A percentile compares a stretch with the other conserved stretches of the same genome.
Conservation (phyloP, 805 yeast species). For the Isabelozyma pseudorhagii region DNA sequence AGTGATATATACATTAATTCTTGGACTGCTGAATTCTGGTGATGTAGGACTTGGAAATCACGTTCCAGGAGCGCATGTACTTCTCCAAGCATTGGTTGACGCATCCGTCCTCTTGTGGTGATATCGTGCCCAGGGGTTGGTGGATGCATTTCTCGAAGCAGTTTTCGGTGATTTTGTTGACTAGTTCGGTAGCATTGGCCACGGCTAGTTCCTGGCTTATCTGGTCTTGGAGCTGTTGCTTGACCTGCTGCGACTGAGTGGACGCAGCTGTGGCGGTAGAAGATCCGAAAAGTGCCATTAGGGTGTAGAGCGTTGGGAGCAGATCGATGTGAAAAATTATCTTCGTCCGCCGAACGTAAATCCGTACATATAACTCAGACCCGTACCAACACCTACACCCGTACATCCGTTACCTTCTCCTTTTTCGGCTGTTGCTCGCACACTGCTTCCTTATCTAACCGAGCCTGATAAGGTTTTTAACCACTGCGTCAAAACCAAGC, state of each 20-base stretch:
- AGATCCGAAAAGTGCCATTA: conserved; percentile 25
- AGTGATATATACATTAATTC: neutral
- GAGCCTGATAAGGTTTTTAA: too few relatives aligned
- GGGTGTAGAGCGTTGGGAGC: neutral
- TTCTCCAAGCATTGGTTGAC: conserved; percentile 77
- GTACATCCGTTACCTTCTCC: neutral
- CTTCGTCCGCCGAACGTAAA: neutral
- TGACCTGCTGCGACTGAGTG: conserved; percentile 41
- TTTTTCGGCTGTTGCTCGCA: too few relatives aligned
- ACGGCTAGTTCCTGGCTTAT: conserved; percentile 81
- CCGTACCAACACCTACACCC: neutral
- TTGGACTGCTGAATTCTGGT: conserved; percentile 62
- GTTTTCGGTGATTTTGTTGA: conserved; percentile 78
- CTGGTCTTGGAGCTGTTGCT: conserved; percentile 63
- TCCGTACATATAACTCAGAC: neutral
- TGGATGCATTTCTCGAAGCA: conserved; percentile 79
- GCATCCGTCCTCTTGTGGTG: conserved; percentile 59
- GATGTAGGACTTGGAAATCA: conserved; percentile 73
- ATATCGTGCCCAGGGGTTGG: conserved; percentile 52
- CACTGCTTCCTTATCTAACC: too few relatives aligned
- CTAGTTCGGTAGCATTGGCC: conserved; percentile 87
- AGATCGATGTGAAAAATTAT: neutral
- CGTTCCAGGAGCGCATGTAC: conserved; percentile 90
- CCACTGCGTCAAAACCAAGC: too few relatives aligned
- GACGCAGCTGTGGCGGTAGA: conserved; percentile 9